Base-by-base conservation (phyloP, 2,329 filamentous ascomycete species). In the Cordyceps fumosorosea region DNA sequence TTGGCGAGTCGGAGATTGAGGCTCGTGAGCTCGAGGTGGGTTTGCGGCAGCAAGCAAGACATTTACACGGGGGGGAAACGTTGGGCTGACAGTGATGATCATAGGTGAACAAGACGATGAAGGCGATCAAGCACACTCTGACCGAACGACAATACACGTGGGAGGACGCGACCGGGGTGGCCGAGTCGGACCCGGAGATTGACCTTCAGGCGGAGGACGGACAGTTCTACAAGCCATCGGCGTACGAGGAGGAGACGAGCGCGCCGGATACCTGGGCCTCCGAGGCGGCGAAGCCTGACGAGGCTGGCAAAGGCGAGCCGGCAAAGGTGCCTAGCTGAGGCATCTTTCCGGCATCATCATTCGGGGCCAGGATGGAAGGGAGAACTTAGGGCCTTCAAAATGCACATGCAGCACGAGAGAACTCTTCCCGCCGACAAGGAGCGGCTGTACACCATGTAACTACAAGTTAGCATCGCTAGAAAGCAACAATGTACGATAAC, bases 91-190 rank as follows among this genome's bases (percentile, higher is more conserved):
- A 44, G 6, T n/a, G 29, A 52, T 45, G 10, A 40, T 51, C 58
- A 11, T 26, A 96, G 91, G 84, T 96, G 64, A 81, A 81, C 68
- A 78, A 80, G 72, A 97, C 93, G 26, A 91, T 93, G 84, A 84
- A 85, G 70, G 81, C 83, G 52, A 96, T 98, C 75, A 91, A 91
- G 78, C 89, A 95, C 67, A 84, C 88, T 56, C 79, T 98, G 70
- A 93, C 90, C 42, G 93, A 97, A 77, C 84, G 93, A 69, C 95
- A 86, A 78, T 93, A 96, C 76, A 84, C 90, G 11, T 98, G 91
- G 89, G 83, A 90, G 70, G 89, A 92, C 71, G 91, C 91, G 24
- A 77, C 84, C 56, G 76, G 82, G 63, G 76, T 90, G 65, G 90
- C 88, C 7, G 79, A 82, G 76, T 71, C 76, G 10, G 90, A 93